These are phyloP conservation scores for Inonotus hispidus DNA, from an alignment of 1,284 basidiomycete genomes.

Conservation along the genomic window DNA sequence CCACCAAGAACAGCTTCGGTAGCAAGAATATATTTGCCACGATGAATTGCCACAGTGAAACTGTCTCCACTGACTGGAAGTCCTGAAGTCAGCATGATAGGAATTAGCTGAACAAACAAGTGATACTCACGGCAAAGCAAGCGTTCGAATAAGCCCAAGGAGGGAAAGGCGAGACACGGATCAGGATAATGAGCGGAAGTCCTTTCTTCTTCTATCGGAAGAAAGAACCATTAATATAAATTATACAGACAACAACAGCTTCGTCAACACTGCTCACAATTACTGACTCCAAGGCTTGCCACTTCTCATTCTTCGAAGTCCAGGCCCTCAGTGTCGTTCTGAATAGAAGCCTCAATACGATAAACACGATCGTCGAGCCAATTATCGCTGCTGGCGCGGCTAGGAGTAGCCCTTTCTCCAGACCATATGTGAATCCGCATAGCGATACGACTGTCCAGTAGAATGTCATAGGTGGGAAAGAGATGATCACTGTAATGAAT, in stretches of 20 bases:
- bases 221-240: not conserved
- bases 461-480: constrained; percentile 76
- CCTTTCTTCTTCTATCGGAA: constrained; percentile 56
- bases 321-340: constrained; percentile 47
- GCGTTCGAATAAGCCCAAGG: constrained; percentile 80
- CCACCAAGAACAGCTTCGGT: constrained; percentile 66
- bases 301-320: constrained; percentile 60
- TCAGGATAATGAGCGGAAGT: constrained; percentile 70
- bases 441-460: constrained; percentile 62
- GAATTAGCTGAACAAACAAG: not conserved
- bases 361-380: constrained; percentile 65
- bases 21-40: constrained; percentile 65
- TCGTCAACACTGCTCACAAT: constrained; percentile 43
- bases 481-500: constrained; percentile 47
- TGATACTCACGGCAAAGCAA: constrained; percentile 63
- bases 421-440: constrained; percentile 79
- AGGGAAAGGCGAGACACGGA: constrained; percentile 77
- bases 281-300: constrained; percentile 72
- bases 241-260: not conserved
- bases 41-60: constrained; percentile 69
- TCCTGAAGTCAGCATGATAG: not conserved
- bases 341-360: constrained; percentile 57
- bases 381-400: constrained; percentile 55
- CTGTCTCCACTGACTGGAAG: constrained; percentile 62
- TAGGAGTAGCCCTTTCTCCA: constrained; percentile 60